Conservation (phyloP, 148 eudicot genomes). For the Vaccinium macrocarpon region DNA sequence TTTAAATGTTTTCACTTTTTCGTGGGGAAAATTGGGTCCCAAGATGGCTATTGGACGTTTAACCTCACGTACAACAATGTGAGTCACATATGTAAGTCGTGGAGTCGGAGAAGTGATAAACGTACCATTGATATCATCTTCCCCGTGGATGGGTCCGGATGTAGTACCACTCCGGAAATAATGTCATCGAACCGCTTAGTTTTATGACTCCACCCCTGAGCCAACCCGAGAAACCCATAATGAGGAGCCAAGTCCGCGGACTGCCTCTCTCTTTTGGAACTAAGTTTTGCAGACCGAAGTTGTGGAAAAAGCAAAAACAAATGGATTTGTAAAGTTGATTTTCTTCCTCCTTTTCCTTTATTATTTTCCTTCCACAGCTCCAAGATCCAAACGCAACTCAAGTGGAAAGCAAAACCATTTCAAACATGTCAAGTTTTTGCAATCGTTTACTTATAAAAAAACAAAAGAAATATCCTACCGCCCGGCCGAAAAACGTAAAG, state of each 20-base stretch:
- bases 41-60: conserved; percentile 44
- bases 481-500: conserved; percentile 54
- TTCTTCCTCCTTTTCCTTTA: background rate
- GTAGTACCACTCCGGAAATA: conserved; percentile 47
- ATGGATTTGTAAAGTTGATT: background rate
- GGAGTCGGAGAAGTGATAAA: background rate
- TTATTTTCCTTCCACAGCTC: conserved; percentile 1
- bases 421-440: background rate
- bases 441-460: background rate
- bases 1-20: conserved; percentile 36
- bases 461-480: conserved; percentile 19
- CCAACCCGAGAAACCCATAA: background rate
- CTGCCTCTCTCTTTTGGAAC: background rate
- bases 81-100: background rate
- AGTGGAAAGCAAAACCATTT: background rate
- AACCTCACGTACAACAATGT: conserved; percentile 31
- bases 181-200: conserved; percentile 40
- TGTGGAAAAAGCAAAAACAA: background rate
- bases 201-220: conserved; percentile 36
- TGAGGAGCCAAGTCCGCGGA: background rate
- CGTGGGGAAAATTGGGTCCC: conserved; percentile 41
- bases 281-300: background rate
- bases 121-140: conserved; percentile 43
- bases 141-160: conserved; percentile 36
- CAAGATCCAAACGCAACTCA: background rate